Percentiles rank a stretch among this genome's conserved stretches.
phyloP scores from a whole-genome alignment of 306 rosid genomes.

The Mimosa bimucronata region DNA sequence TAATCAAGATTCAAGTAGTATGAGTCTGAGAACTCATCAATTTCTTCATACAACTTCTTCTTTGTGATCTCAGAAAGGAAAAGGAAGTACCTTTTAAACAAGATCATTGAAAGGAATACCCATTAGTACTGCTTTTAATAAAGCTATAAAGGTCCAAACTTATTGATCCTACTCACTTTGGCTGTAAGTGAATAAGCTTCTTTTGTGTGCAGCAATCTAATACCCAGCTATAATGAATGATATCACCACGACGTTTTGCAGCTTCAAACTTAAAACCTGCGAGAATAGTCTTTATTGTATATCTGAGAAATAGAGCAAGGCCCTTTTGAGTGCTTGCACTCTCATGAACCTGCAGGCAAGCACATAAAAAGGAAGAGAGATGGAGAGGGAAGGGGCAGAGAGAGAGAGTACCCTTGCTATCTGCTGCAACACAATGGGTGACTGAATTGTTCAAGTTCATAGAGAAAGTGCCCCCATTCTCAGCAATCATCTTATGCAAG shows the following conservation, averaged over 20 bases:
- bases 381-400: not conserved
- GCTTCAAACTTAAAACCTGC: slow-evolving; percentile 90
- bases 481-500: slow-evolving; percentile 81
- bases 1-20: slow-evolving; percentile 80
- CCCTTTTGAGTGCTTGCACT: no score
- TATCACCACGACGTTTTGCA: slow-evolving; percentile 78
- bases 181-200: slow-evolving; percentile 69
- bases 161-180: slow-evolving; percentile 63
- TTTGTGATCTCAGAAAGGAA: slow-evolving; percentile 70
- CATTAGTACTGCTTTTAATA: slow-evolving; percentile 17
- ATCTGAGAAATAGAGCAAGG: slow-evolving; percentile 29
- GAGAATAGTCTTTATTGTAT: slow-evolving; percentile 34
- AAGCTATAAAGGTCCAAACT: slow-evolving; percentile 32
- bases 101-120: slow-evolving; percentile 37
- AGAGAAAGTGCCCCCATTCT: slow-evolving; percentile 94
- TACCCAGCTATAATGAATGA: slow-evolving; percentile 80
- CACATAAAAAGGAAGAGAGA: not conserved
- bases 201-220: slow-evolving; percentile 73
- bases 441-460: slow-evolving; percentile 90
- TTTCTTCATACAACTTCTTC: slow-evolving; percentile 80
- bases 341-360: not conserved
- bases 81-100: slow-evolving; percentile 68
- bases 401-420: slow-evolving; percentile 69
- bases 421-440: slow-evolving; percentile 87
- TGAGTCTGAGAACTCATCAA: slow-evolving; percentile 84